phyloP scores from a whole-genome alignment of 257 asterid genomes.

The Misopates orontium region DNA sequence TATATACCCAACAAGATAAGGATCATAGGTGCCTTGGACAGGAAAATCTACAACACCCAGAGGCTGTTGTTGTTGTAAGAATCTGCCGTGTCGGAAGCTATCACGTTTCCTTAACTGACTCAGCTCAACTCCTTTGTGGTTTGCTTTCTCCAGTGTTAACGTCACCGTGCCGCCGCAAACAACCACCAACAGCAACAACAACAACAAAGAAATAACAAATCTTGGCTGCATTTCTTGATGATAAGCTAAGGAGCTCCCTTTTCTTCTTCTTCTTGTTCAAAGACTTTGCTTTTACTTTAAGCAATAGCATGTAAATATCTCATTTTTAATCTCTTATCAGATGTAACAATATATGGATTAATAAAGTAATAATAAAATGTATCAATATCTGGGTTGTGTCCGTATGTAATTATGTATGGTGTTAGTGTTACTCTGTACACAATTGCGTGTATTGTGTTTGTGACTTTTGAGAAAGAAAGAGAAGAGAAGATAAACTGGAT shows the following conservation, averaged over 20 bases:
- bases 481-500: too few relatives aligned
- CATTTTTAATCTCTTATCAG: neutral
- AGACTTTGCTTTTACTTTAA: constrained; percentile 32
- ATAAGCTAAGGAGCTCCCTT: neutral
- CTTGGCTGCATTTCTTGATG: neutral
- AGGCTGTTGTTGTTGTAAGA: constrained; percentile 58
- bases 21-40: constrained; percentile 86
- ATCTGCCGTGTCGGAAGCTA: constrained; percentile 71
- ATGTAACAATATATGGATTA: neutral
- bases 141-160: constrained; percentile 69
- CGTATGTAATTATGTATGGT: too few relatives aligned
- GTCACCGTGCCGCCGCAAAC: constrained; percentile 39
- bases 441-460: too few relatives aligned
- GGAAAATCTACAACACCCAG: constrained; percentile 76
- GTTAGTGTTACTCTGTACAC: neutral
- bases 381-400: too few relatives aligned
- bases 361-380: too few relatives aligned
- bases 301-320: constrained; percentile 18
- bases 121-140: constrained; percentile 60
- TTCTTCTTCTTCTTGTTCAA: neutral
- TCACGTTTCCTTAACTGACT: constrained; percentile 71
- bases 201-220: constrained; percentile 18
- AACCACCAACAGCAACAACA: constrained; percentile 31
- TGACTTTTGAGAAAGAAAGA: too few relatives aligned
- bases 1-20: constrained; percentile 82